Evolutionary conservation across 495 filamentous ascomycete species (phyloP).

Genomic region (Friedmanniomyces endolithicus): DNA sequence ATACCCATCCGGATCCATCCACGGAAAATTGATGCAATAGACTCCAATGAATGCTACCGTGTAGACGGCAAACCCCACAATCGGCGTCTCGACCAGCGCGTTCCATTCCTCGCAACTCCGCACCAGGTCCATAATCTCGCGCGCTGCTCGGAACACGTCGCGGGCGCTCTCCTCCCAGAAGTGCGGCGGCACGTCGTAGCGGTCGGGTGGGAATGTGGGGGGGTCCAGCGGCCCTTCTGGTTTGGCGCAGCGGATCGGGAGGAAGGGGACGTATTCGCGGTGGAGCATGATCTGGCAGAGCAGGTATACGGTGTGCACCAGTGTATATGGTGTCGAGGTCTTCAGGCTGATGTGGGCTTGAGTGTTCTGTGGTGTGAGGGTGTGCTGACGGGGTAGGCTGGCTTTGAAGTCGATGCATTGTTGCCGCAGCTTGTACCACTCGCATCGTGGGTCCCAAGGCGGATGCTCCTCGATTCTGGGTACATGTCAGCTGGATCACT

Average conservation of each 20-base stretch:
- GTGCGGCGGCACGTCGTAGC: constrained; percentile 38
- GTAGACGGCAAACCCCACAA: constrained; percentile 71
- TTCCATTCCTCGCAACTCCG: constrained; percentile 60
- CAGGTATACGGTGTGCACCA: constrained; percentile 66
- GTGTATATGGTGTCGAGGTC: constrained; percentile 59
- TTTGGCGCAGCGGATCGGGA: constrained; percentile 56
- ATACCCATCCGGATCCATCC: constrained; percentile 60
- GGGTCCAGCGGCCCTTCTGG: constrained; percentile 63
- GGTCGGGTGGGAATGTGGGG: constrained; percentile 48
- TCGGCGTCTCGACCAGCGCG: constrained; percentile 62
- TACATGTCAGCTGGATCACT: not conserved
- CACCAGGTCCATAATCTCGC: constrained; percentile 64
- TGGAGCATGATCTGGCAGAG: constrained; percentile 69
- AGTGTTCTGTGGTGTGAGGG: constrained; percentile 62
- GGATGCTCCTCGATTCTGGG: constrained; percentile 29
- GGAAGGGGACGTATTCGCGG: constrained; percentile 70
- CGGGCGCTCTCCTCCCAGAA: constrained; percentile 70
- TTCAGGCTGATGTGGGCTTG: constrained; percentile 67
- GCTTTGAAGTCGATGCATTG: constrained; percentile 55
- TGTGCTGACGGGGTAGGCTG: constrained; percentile 54
- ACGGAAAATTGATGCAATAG: constrained; percentile 61
- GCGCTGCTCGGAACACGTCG: constrained; percentile 58
- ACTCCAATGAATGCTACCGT: constrained; percentile 61
- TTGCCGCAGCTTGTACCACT: constrained; percentile 43
- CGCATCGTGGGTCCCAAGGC: constrained; percentile 25